These are phyloP conservation scores for Capsicum chinense DNA, from an alignment of 257 asterid species.

Conservation along the genomic window DNA sequence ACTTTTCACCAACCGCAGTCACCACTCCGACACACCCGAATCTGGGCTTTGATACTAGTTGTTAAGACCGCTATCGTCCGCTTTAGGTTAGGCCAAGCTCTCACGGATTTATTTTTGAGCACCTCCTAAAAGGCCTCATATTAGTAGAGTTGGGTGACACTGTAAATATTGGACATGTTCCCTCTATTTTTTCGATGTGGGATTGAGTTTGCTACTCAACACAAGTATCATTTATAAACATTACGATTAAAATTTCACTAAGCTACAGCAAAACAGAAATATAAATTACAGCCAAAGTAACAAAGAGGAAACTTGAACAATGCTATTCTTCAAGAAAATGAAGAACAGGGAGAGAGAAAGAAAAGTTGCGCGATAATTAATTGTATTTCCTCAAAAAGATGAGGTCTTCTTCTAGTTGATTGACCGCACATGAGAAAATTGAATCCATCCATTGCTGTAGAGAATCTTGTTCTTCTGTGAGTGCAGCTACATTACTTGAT, in stretches of 20 bases:
- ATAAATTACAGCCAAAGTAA: slow-evolving; percentile 1
- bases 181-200: no score
- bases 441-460: slow-evolving; percentile 51
- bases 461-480: slow-evolving; percentile 30
- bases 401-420: slow-evolving; percentile 42
- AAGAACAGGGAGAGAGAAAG: background rate
- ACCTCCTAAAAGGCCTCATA: no score
- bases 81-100: no score
- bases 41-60: no score
- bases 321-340: background rate
- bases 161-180: no score
- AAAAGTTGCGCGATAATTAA: background rate
- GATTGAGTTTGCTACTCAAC: no score
- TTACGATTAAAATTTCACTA: slow-evolving; percentile 3
- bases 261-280: background rate
- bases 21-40: no score
- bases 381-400: slow-evolving; percentile 23
- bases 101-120: no score
- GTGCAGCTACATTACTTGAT: slow-evolving; percentile 25
- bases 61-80: no score
- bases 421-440: slow-evolving; percentile 51
- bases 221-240: background rate
- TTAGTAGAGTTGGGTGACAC: no score
- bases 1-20: no score
- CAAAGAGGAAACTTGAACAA: slow-evolving; percentile 8